Evolutionary conservation across 305 asterid genomes (phyloP), one percentile per base, ranked within the genome.

Genomic region (Vinca major): DNA sequence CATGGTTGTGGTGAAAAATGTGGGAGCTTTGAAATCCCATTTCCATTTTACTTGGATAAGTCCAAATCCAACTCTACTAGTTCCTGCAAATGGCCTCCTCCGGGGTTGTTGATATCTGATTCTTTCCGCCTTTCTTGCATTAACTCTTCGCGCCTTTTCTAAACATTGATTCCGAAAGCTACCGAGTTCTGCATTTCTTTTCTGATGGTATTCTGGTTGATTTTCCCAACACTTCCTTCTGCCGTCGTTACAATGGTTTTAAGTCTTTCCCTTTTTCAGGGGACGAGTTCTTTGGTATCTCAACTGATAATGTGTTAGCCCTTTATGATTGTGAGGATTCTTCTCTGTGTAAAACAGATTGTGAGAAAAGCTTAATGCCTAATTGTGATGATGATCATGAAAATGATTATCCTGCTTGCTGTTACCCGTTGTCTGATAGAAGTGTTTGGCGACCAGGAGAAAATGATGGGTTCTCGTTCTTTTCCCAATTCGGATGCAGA

Each of bases 301-400:
- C 95, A 37, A 48, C 73, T 37, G 86, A 88, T 54, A 88, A 88
- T 63, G 75, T 84, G 69, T 78, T 88, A 9, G 90, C 79, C 48
- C 73, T 88, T 71, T 86, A 88, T 64, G 95, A 79, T 39, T 88
- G 95, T 21, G 90, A 86, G 62, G 95, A 88, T 77, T 82, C 95
- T 13, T 84, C 92, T 2, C 67, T 81, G 69, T 86, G 92, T 67
- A 84, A 77, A 72, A 57, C 84, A 12, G 83, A 76, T 44, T 87
- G 90, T 50, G 84, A 83, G 26, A 78, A 71, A 33, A 75, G 77
- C 48, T 48, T 78, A 12, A 73, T 73, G 75, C 83, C 92, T 48
- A 75, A 43, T 52, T 86, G 92, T 70, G 83, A 75, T 19, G 86
- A 26, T 26, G 33, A 81, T 36, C 72, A 63, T 13, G 72, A 45